Evolutionary conservation across 495 filamentous ascomycete genomes (phyloP).

Genomic region (Daldinia loculata): DNA sequence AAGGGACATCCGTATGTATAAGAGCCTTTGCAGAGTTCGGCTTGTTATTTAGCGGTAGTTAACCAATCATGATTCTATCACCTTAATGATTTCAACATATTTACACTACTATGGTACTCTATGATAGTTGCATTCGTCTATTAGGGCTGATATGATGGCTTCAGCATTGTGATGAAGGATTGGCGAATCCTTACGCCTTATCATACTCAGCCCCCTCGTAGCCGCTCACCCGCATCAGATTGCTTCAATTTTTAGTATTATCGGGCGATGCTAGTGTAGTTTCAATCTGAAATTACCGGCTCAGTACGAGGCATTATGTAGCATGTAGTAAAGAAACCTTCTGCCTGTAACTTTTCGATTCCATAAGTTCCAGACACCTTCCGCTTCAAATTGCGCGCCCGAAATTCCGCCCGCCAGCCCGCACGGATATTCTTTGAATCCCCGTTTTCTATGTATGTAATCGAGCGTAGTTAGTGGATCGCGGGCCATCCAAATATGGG

Average conservation of each 20-base stretch:
- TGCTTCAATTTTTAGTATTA: constrained; percentile 17
- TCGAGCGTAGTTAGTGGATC: constrained; percentile 31
- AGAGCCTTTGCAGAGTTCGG: background rate
- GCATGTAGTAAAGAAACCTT: constrained; percentile 6
- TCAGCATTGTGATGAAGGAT: constrained; percentile 15
- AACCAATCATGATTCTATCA: background rate
- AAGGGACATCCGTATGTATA: too few relatives aligned
- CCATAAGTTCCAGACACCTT: constrained; percentile 25
- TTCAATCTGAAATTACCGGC: constrained; percentile 16
- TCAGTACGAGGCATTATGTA: constrained; percentile 15
- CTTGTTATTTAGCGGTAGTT: background rate
- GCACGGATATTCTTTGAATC: constrained; percentile 3
- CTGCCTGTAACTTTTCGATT: constrained; percentile 9
- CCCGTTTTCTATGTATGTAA: constrained; percentile 5
- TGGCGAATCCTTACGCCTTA: constrained; percentile 22
- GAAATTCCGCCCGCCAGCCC: constrained; percentile 23
- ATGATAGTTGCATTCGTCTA: background rate
- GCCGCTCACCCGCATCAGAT: constrained; percentile 24
- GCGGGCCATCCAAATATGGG: constrained; percentile 21
- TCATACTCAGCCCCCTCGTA: constrained; percentile 21
- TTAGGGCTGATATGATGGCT: constrained; percentile 31
- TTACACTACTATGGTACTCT: background rate
- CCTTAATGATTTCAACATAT: constrained; percentile 9
- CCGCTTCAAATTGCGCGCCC: constrained; percentile 40
- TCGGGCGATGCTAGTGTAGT: constrained; percentile 27